Evolutionary conservation across 768 basidiomycete species (phyloP), one percentile per base, ranked within the genome.

Genomic region (Xerocomus spinulosus): DNA sequence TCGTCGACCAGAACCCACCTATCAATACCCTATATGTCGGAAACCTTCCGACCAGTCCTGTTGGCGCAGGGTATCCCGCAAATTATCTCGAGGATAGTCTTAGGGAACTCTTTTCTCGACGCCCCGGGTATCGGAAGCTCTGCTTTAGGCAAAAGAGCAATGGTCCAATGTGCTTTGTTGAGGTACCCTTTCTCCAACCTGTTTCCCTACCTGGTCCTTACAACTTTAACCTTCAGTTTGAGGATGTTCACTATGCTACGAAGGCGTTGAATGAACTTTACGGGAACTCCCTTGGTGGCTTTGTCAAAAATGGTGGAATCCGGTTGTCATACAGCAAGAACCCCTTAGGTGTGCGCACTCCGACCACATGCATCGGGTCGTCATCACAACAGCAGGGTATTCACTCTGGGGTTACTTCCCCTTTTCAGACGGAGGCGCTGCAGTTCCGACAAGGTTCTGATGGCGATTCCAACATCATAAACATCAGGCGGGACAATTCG

Each of bases 21-120:
- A 97, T 97, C 69, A 97, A 96, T 61, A 99, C 96, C 1, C 75
- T 99, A n/a, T 98, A 98, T 62, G 93, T 99, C n/a, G 96, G 96
- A 37, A 97, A 97, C 59, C 70, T 99, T 49, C 96, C 95, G 2
- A 89, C 87, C 5, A 80, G 85, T 26, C 80, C 84, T 20, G 77
- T 83, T 15, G 80, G 87, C 6, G 68, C 74, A 4, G 84, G 87
- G 3, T 85, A 82, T 58, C 81, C 89, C 30, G 79, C 83, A 38
- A 85, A 87, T 55, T 81, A 84, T 59, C 77, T 99, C 3, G 94
- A 99, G 68, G 91, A 94, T 49, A 83, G 81, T 28, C 73, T 99
- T 21, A 77, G 92, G 48, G 82, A 83, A 32, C 71, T 96, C 39
- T 99, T 99, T 67, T 76, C 79, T 24, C 73, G 74, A 25, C 85